phyloP scores from a whole-genome alignment of 768 basidiomycete species.

The Botryobasidium botryosum region DNA sequence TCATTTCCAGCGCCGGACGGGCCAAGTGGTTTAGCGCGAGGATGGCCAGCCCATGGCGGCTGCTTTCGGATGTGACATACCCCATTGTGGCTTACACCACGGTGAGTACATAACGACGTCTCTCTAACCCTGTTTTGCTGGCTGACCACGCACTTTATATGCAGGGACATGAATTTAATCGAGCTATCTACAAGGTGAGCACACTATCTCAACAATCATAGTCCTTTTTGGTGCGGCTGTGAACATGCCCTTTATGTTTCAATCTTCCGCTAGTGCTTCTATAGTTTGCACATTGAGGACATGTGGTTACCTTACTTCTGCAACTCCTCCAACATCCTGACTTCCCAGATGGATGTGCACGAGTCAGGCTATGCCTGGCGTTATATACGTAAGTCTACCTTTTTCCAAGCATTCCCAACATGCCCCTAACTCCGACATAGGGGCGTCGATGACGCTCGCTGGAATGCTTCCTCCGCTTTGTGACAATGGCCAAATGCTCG shows the following conservation, averaged over 20 bases:
- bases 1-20: slow-evolving; percentile 68
- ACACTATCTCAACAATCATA: slow-evolving; percentile 4
- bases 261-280: slow-evolving; percentile 33
- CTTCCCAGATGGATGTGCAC: slow-evolving; percentile 92
- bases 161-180: slow-evolving; percentile 88
- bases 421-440: slow-evolving; percentile 21
- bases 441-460: slow-evolving; percentile 94
- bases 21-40: slow-evolving; percentile 78
- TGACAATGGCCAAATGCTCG: slow-evolving; percentile 83
- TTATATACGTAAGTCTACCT: slow-evolving; percentile 50
- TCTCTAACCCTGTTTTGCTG: neutral
- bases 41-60: slow-evolving; percentile 89
- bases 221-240: neutral
- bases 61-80: slow-evolving; percentile 86
- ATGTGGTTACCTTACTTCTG: slow-evolving; percentile 99
- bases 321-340: slow-evolving; percentile 94
- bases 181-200: slow-evolving; percentile 74
- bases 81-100: slow-evolving; percentile 89
- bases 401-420: neutral
- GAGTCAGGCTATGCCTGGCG: slow-evolving; percentile 99
- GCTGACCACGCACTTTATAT: slow-evolving; percentile 3
- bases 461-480: slow-evolving; percentile 89
- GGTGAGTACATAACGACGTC: slow-evolving; percentile 20
- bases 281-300: slow-evolving; percentile 87
- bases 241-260: neutral